Base-by-base conservation (phyloP, 2,329 filamentous ascomycete species). In the Aspergillus caelatus region DNA sequence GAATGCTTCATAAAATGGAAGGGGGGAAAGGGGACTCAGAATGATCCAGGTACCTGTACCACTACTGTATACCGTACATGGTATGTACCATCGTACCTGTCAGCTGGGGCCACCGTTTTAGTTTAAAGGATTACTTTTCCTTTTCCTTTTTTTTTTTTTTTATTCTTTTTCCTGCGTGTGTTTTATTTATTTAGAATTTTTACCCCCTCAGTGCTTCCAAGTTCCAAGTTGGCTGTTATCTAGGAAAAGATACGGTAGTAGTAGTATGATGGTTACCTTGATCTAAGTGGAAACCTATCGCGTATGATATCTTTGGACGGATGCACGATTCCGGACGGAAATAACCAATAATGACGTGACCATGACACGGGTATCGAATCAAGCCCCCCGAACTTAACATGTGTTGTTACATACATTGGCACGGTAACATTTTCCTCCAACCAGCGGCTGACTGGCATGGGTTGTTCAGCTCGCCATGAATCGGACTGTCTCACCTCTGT, bases 261-360 rank as follows among this genome's bases (percentile, higher is more conserved):
- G 5, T 23, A 41, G 21, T 23, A 46, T 46, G 12, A 23, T 46
- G 23, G 21, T 23, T 23, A 46, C 21, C 12, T 11, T 46, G n/a
- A 46, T 46, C 23, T n/a, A 19, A 39, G n/a, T 39, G 14, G 41
- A 14, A 23, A 46, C 43, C 43, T 21, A 46, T 46, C 21, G 19
- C 21, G 23, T 28, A 26, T 23, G 28, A 36, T 48, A 19, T 34
- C 19, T 52, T 30, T 1, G 19, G 39, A 58, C 55, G 36, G 55
- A 26, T 43, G 55, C 41, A 57, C 36, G 14, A 30, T 45, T 45
- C 34, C 36, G 26, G 28, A 7, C 28, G 7, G 36, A 6, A 10
- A 58, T 43, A 43, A 30, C 55, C 34, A 57, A 57, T 45, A 57
- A 57, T 58, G 56, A 58, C 56, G 41, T 48, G 56, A 58, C 41